Base-by-base conservation (phyloP, 179 eudicot genomes). In the Spergularia azorica region DNA sequence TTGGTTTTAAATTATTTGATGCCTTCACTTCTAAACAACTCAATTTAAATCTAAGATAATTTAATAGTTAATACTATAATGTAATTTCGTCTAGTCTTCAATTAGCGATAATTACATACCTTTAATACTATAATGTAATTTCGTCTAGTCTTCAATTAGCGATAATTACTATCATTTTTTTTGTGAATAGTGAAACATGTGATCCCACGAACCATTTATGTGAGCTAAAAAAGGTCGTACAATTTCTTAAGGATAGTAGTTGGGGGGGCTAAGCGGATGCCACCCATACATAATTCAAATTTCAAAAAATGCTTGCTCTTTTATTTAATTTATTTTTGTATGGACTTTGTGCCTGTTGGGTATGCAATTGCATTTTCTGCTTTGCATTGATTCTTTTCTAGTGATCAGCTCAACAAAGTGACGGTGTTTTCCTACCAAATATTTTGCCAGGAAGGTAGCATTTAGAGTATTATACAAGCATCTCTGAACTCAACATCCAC, bases 401-500 rank as follows among this genome's bases (percentile, higher is more conserved):
- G 11, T 18, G 39, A 1, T 26, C 1, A 26, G 32, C 32, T 26
- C 15, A n/a, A 55, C 62, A 1, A 21, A 12, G 18, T 5, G 16
- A 17, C 12, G 48, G 4, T 36, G 38, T 64, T 54, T n/a, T 75
- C 43, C 36, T 32, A 70, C 67, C 77, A 79, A 66, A 68, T 73
- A 59, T 48, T 60, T 67, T 55, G 75, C 59, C 67, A 41, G 74
- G 56, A 11, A 18, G 15, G 61, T 50, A 17, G 43, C 18, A 64
- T 43, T 71, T 39, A 51, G 59, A 64, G 16, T 61, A 73, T 46
- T 79, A 56, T 65, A 15, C 72, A 78, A 81, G 79, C 81, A 83
- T 83, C 60, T 56, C 6, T 73, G 70, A 58, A 21, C 64, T 3
- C 20, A 17, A 43, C 6, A n/a, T 2, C 56, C 13, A 67, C 32